Base-by-base conservation (phyloP, 352 stramenopile genomes). In the Phytopythium delawarense region DNA sequence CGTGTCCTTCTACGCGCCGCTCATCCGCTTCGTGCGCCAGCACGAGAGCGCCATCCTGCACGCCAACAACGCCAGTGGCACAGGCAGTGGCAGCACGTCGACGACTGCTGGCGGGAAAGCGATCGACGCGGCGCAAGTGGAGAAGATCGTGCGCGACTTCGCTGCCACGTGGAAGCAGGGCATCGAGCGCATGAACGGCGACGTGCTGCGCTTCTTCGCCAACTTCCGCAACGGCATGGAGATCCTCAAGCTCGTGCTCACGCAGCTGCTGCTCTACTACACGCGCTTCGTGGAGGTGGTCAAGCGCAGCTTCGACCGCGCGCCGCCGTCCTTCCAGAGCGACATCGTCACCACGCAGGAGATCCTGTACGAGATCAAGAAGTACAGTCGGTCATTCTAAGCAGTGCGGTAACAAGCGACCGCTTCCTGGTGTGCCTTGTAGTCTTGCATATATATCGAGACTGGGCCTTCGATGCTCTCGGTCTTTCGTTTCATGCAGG, bases 171-270 rank as follows among this genome's bases (percentile, higher is more conserved):
- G 97, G 97, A 98, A 98, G 63, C 72, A 65, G 46, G 93, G 89
- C 8, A 99, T 99, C 63, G 94, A 99, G 74, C 92, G 95, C 59
- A 99, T 99, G 79, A 99, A 99, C 76, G 72, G 89, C 57, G 97
- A 99, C 75, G 91, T 99, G 35, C 90, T 99, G 67, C 98, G 87
- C 45, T 98, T 97, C 66, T 99, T 99, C 75, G 96, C 95, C 39
- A 99, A 99, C 74, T 99, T 99, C 76, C 86, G 92, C 34, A 99
- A 99, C 71, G 96, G 96, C 39, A 99, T 99, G 95, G 97, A 99
- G 65, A 98, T 99, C 70, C 83, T 99, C 35, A 99, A 99, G 76
- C 96, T 99, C 79, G 96, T 99, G 32, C 76, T 99, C 51, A 99
- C 96, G 50, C 97, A 99, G 69, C 69, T 99, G 20, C 80, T 99